Conservation (phyloP, 495 filamentous ascomycete species). For the Aspergillus mulundensis region DNA sequence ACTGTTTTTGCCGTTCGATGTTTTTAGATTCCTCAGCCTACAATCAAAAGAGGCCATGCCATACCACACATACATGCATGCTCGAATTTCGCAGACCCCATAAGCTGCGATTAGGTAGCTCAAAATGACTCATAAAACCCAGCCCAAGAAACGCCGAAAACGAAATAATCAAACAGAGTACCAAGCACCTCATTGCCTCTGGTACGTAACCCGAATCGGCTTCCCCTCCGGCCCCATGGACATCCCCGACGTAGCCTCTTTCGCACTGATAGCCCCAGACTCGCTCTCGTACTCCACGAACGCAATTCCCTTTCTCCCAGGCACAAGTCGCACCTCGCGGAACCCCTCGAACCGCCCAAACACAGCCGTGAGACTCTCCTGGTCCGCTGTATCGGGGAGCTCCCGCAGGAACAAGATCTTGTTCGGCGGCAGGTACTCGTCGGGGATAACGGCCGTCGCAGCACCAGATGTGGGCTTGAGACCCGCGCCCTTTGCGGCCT, state of each 20-base stretch:
- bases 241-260: conserved; percentile 94
- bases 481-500: conserved; percentile 69
- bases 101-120: conserved; percentile 1
- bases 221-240: conserved; percentile 66
- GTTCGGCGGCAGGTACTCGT: conserved; percentile 97
- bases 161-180: neutral
- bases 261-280: conserved; percentile 84
- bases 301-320: conserved; percentile 82
- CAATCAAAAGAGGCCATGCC: neutral
- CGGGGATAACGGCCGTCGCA: conserved; percentile 75
- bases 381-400: conserved; percentile 79
- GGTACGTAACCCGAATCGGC: conserved; percentile 81
- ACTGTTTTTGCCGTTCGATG: conserved; percentile 15
- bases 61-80: conserved; percentile 1
- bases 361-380: conserved; percentile 71
- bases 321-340: conserved; percentile 84
- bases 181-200: conserved; percentile 61
- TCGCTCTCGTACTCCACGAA: conserved; percentile 96
- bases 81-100: neutral
- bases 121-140: conserved; percentile 19
- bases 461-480: conserved; percentile 73
- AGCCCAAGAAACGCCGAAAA: conserved; percentile 32
- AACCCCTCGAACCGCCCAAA: conserved; percentile 94
- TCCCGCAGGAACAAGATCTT: conserved; percentile 96
- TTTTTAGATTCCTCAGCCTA: conserved; percentile 1